Percentiles rank a stretch among this genome's conserved stretches.
These are phyloP conservation scores for Macaranga tanarius DNA, from an alignment of 441 rosid genomes.

Conservation along the genomic window DNA sequence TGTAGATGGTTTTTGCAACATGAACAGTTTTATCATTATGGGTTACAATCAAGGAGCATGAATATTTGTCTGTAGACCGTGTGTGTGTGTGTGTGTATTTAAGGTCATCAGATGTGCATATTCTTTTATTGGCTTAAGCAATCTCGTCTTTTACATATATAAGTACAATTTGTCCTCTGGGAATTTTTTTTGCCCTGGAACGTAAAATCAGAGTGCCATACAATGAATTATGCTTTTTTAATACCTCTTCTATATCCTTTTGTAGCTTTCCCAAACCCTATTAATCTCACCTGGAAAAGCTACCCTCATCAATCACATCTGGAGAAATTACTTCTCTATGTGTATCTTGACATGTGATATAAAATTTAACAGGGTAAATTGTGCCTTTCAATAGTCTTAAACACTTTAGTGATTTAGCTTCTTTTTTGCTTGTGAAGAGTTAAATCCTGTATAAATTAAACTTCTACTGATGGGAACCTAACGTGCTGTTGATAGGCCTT, in stretches of 20 bases:
- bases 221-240: neutral
- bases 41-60: neutral
- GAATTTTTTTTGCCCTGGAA: neutral
- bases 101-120: no score
- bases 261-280: neutral
- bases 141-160: neutral
- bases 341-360: neutral
- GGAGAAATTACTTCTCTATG: neutral
- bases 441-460: neutral
- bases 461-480: neutral
- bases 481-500: neutral
- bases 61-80: neutral
- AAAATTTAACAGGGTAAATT: neutral
- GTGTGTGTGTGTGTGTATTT: neutral
- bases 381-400: neutral
- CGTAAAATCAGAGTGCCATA: neutral
- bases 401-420: neutral
- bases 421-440: neutral
- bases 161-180: neutral
- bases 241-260: neutral
- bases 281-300: neutral
- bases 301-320: neutral
- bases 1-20: neutral
- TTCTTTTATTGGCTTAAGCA: neutral
- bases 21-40: neutral